phyloP scores from a whole-genome alignment of 2,329 filamentous ascomycete genomes.

The Gaeumannomyces tritici region DNA sequence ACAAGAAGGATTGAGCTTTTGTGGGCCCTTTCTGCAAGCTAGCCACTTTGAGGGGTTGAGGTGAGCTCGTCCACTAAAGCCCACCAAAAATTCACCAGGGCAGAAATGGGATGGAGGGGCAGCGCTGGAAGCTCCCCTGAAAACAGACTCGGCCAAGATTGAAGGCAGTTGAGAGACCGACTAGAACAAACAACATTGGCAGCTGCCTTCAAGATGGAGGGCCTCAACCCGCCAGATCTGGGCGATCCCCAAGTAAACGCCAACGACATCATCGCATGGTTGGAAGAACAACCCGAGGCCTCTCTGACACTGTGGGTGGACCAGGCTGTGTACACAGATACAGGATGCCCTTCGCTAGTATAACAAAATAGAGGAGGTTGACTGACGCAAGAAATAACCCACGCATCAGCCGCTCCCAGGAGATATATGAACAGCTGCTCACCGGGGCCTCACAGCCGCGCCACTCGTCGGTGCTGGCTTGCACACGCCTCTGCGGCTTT shows the following conservation, averaged over 20 bases:
- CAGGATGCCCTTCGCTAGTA: background rate
- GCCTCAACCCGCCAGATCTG: constrained; percentile 9
- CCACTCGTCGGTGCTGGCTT: constrained; percentile 46
- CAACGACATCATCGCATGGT: constrained; percentile 15
- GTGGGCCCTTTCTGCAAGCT: background rate
- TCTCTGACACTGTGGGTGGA: background rate
- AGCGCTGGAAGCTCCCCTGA: background rate
- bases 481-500: constrained; percentile 51
- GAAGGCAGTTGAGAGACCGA: too few species aligned
- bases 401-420: background rate
- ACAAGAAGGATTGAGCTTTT: background rate
- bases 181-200: background rate
- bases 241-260: constrained; percentile 15
- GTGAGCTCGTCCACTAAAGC: background rate
- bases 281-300: constrained; percentile 11
- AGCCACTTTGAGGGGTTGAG: background rate
- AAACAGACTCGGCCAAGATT: background rate
- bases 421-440: constrained; percentile 37
- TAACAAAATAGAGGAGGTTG: background rate
- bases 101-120: background rate
- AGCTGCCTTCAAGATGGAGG: constrained; percentile 5
- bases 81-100: background rate
- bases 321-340: background rate
- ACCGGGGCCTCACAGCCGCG: constrained; percentile 41
- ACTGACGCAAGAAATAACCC: constrained; percentile 3